phyloP scores from a whole-genome alignment of 2,329 filamentous ascomycete genomes.

The Eutypella sp. region DNA sequence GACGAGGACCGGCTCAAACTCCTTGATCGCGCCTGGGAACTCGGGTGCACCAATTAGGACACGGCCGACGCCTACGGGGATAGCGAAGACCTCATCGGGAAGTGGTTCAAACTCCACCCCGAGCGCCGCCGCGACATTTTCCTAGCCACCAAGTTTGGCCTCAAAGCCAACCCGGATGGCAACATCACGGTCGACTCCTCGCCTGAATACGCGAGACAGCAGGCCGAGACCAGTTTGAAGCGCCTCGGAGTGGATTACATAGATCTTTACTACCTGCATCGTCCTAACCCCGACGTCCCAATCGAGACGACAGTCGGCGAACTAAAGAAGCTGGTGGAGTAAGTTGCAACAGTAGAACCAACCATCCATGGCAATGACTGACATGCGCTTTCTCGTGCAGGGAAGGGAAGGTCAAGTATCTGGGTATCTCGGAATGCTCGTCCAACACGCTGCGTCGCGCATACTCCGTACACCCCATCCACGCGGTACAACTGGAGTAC shows the following conservation, averaged over 20 bases:
- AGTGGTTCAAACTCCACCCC: conserved; percentile 39
- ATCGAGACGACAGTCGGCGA: conserved; percentile 43
- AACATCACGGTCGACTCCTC: conserved; percentile 14
- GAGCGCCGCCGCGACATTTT: conserved; percentile 36
- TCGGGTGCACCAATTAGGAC: conserved; percentile 45
- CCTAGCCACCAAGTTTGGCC: conserved; percentile 32
- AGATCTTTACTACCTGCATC: conserved; percentile 50
- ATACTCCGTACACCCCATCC: conserved; percentile 40
- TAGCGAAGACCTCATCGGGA: conserved; percentile 38
- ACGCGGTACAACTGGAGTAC: conserved; percentile 46
- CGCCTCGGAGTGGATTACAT: conserved; percentile 45
- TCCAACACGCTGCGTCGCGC: conserved; percentile 42
- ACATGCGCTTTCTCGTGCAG: conserved; percentile 1
- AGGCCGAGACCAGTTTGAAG: conserved; percentile 33
- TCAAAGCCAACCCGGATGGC: conserved; percentile 14
- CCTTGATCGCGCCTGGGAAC: conserved; percentile 23
- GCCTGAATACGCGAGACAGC: conserved; percentile 21
- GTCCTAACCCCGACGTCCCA: conserved; percentile 39
- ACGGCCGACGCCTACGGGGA: conserved; percentile 36
- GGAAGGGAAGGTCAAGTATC: conserved; percentile 47
- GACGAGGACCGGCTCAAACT: conserved; percentile 18
- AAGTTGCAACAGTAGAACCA: conserved; percentile 19
- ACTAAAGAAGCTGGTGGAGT: conserved; percentile 40
- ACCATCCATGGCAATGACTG: conserved; percentile 3
- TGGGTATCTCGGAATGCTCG: conserved; percentile 45